Conservation (phyloP, 176 grass and related monocot genomes). For the Oryza longistaminata region DNA sequence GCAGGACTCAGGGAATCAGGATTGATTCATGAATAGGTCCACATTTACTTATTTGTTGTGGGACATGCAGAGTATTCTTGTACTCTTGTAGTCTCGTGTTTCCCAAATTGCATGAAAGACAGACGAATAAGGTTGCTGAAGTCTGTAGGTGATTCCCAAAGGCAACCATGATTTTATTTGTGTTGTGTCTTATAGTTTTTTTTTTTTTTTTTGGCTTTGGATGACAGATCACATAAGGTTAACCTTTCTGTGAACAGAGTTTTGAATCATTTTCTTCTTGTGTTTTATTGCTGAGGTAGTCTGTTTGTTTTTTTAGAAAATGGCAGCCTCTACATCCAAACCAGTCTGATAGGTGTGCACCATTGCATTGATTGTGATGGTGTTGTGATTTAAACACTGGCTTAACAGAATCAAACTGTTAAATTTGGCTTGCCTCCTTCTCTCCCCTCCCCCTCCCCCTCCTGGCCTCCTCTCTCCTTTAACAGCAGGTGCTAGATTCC, state of each 20-base stretch:
- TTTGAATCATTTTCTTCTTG: background rate
- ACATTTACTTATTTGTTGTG: background rate
- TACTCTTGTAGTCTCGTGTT: background rate
- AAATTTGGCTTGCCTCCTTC: background rate
- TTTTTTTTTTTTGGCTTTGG: background rate
- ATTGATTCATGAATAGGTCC: background rate
- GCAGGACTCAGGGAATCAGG: background rate
- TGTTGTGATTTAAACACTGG: background rate
- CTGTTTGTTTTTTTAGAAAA: background rate
- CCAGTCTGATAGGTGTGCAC: background rate
- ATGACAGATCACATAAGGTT: background rate
- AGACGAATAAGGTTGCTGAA: background rate
- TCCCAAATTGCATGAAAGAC: background rate
- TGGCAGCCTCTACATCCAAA: too few species aligned
- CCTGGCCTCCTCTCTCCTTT: background rate
- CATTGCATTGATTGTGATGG: background rate
- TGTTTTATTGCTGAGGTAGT: background rate
- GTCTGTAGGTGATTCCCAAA: conserved; percentile 17
- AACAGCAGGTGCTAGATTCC: background rate
- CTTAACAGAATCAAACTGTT: background rate
- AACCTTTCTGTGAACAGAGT: background rate
- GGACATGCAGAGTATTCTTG: background rate
- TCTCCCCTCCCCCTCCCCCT: background rate
- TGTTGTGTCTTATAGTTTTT: background rate
- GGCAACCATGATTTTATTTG: background rate